Conservation (phyloP, 352 stramenopile genomes). For the Phytophthora fragariae region DNA sequence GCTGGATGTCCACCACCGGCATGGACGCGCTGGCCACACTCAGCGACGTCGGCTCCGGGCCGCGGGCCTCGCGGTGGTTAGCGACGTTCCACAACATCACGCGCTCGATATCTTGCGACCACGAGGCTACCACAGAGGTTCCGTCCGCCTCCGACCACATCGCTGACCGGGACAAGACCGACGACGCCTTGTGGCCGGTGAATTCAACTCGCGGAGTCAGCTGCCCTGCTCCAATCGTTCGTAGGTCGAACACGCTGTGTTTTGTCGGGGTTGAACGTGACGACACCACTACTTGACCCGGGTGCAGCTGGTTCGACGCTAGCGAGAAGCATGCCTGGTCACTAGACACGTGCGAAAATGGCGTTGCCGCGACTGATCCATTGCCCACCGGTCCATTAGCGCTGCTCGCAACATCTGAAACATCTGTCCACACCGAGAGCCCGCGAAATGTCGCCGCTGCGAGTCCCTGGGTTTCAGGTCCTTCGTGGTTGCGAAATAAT, state of each 20-base stretch:
- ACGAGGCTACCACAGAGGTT: conserved; percentile 35
- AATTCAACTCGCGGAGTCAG: conserved; percentile 36
- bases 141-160: conserved; percentile 51
- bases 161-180: conserved; percentile 54
- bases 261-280: conserved; percentile 47
- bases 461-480: conserved; percentile 35
- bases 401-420: conserved; percentile 11
- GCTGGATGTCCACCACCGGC: conserved; percentile 47
- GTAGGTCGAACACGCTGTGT: conserved; percentile 59
- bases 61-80: conserved; percentile 25
- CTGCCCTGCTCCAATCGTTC: conserved; percentile 2
- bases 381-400: conserved; percentile 7
- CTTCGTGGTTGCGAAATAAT: conserved; percentile 38
- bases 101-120: conserved; percentile 36
- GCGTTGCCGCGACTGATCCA: conserved; percentile 11
- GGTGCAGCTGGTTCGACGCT: conserved; percentile 31
- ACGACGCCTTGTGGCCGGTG: conserved; percentile 49
- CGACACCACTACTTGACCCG: conserved; percentile 49
- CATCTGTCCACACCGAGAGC: conserved; percentile 52
- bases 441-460: conserved; percentile 54
- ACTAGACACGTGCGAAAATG: conserved; percentile 30
- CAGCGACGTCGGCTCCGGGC: conserved; percentile 5
- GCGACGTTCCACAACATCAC: conserved; percentile 39
- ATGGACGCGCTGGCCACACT: conserved; percentile 19
- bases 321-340: conserved; percentile 50